Conservation (phyloP, 768 basidiomycete species). For the Lentinula lateritia region DNA sequence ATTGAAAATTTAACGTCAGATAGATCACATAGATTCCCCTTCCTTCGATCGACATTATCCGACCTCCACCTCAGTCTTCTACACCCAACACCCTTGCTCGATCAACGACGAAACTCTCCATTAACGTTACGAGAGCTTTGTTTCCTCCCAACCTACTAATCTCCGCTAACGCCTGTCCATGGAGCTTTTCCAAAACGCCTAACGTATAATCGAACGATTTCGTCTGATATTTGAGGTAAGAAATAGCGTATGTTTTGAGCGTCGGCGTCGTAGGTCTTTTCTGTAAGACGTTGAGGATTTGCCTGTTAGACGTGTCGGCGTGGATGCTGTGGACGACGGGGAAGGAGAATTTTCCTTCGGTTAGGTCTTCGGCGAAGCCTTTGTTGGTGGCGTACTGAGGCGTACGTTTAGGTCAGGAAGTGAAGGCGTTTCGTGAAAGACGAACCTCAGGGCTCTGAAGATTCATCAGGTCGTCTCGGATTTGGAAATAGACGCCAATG, state of each 20-base stretch:
- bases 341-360: conserved; percentile 97
- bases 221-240: conserved; percentile 71
- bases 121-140: conserved; percentile 45
- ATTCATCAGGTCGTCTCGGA: conserved; percentile 97
- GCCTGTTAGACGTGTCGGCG: conserved; percentile 68
- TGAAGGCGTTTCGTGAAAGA: not conserved
- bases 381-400: conserved; percentile 76
- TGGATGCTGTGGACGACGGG: conserved; percentile 89
- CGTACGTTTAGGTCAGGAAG: not conserved
- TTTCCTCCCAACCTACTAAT: conserved; percentile 78
- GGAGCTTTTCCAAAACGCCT: conserved; percentile 59
- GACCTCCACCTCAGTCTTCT: not conserved
- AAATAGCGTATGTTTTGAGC: conserved; percentile 74
- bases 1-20: no score
- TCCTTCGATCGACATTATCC: not conserved
- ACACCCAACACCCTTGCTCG: not conserved
- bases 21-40: no score
- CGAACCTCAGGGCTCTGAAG: conserved; percentile 78
- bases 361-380: conserved; percentile 89
- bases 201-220: conserved; percentile 86
- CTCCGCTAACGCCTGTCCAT: conserved; percentile 63
- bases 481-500: conserved; percentile 93
- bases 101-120: conserved; percentile 46
- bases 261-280: conserved; percentile 80
- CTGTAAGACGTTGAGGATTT: conserved; percentile 85